Percentiles rank a stretch among this genome's conserved stretches.
Evolutionary conservation across 352 stramenopile species (phyloP).

Genomic region (Blastocystis sp.): DNA sequence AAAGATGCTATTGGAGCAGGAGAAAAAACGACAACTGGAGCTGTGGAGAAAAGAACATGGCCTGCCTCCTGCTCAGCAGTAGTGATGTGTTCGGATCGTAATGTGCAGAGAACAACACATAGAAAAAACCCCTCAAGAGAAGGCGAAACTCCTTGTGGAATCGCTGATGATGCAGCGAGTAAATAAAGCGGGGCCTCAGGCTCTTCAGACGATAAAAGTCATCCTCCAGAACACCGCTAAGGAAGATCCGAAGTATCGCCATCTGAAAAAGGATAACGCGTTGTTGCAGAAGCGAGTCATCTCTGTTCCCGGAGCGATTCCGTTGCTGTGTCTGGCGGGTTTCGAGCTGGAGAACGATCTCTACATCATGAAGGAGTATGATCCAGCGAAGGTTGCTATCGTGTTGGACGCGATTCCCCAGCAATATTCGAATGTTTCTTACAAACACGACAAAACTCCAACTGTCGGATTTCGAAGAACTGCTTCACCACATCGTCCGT

Average conservation of each 20-base stretch:
- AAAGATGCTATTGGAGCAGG: not conserved
- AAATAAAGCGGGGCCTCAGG: not conserved
- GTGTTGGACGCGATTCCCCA: not conserved
- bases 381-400: not conserved
- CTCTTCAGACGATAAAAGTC: not conserved
- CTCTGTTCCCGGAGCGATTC: not conserved
- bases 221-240: conserved; percentile 27
- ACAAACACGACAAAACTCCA: conserved; percentile 75
- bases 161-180: conserved; percentile 7
- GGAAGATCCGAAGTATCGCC: conserved; percentile 32
- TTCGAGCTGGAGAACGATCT: not conserved
- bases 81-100: not conserved
- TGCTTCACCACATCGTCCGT: conserved; percentile 88
- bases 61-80: not conserved
- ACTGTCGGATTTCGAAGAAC: conserved; percentile 88
- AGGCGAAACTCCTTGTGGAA: not conserved
- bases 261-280: not conserved
- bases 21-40: conserved; percentile 23
- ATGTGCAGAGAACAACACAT: not conserved
- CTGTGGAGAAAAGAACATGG: conserved; percentile 34
- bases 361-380: not conserved
- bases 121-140: conserved; percentile 27
- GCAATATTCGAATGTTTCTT: not conserved
- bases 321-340: conserved; percentile 24
- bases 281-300: not conserved